A percentile compares a stretch with the other conserved stretches of the same genome.
Evolutionary conservation across 257 asterid genomes (phyloP).

Genomic region (Solanum sitiens): DNA sequence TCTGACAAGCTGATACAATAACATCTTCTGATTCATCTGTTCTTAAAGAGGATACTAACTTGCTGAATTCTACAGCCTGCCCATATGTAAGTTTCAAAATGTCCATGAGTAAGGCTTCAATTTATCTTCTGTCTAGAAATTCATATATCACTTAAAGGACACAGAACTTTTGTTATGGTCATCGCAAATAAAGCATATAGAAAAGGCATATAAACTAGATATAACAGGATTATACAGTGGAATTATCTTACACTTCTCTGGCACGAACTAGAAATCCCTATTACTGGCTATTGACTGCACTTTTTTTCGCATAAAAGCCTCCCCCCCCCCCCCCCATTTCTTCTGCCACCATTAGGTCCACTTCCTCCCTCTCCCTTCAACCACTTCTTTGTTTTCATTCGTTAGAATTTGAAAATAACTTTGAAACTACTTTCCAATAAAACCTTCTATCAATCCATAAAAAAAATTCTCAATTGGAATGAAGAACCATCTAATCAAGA

Average conservation of each 20-base stretch:
- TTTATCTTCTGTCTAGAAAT: not conserved
- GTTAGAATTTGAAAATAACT: not conserved
- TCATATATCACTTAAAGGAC: not conserved
- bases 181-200: not conserved
- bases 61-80: slow-evolving; percentile 94
- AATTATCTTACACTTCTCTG: not conserved
- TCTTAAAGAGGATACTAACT: slow-evolving; percentile 75
- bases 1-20: slow-evolving; percentile 86
- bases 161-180: not conserved
- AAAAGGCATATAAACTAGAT: not conserved
- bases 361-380: not conserved
- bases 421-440: not conserved
- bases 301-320: not conserved
- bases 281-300: not conserved
- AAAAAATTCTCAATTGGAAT: not conserved
- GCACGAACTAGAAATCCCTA: not conserved
- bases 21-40: slow-evolving; percentile 94
- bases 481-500: not conserved
- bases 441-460: not conserved
- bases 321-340: not conserved
- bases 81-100: slow-evolving; percentile 5
- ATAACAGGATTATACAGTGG: not conserved
- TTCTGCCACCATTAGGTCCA: not conserved
- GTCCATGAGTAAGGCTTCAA: not conserved
- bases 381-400: not conserved